Evolutionary conservation across 768 basidiomycete genomes (phyloP).

Genomic region (Rhizopogon vinicolor): DNA sequence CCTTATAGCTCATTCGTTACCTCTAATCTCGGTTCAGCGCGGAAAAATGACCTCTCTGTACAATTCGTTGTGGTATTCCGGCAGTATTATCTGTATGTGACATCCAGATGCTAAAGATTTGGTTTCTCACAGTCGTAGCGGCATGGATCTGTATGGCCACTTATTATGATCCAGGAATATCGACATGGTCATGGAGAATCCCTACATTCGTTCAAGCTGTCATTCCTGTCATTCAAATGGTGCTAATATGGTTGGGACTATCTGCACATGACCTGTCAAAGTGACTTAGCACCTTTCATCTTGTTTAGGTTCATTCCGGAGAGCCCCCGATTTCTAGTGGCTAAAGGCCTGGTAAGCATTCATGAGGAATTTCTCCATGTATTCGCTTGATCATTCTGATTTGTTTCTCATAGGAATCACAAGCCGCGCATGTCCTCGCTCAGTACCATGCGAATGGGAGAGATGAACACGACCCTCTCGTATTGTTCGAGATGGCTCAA

Average conservation of each 20-base stretch:
- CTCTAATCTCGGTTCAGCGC: slow-evolving; percentile 21
- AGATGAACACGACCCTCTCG: slow-evolving; percentile 55
- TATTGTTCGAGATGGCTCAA: slow-evolving; percentile 50
- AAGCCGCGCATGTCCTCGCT: slow-evolving; percentile 59
- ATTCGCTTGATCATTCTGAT: not conserved
- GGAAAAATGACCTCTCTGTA: slow-evolving; percentile 61
- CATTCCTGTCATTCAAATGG: slow-evolving; percentile 51
- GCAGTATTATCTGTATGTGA: slow-evolving; percentile 50
- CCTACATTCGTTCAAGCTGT: slow-evolving; percentile 61
- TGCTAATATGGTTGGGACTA: slow-evolving; percentile 43
- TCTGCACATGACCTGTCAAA: not conserved
- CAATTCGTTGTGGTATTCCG: slow-evolving; percentile 74
- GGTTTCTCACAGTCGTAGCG: slow-evolving; percentile 18
- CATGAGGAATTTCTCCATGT: not conserved
- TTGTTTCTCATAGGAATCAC: slow-evolving; percentile 36
- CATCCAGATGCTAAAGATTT: not conserved
- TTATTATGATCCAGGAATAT: slow-evolving; percentile 30
- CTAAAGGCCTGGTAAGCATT: slow-evolving; percentile 49
- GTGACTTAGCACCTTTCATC: not conserved
- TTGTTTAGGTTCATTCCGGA: slow-evolving; percentile 57
- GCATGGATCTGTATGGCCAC: slow-evolving; percentile 45
- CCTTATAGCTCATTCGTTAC: not conserved
- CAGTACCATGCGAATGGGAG: slow-evolving; percentile 66
- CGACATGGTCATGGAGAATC: slow-evolving; percentile 59
- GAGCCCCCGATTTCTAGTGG: slow-evolving; percentile 62